Evolutionary conservation across 495 filamentous ascomycete genomes (phyloP), one percentile per base, ranked within the genome.

Genomic region (Annulohypoxylon stygium): DNA sequence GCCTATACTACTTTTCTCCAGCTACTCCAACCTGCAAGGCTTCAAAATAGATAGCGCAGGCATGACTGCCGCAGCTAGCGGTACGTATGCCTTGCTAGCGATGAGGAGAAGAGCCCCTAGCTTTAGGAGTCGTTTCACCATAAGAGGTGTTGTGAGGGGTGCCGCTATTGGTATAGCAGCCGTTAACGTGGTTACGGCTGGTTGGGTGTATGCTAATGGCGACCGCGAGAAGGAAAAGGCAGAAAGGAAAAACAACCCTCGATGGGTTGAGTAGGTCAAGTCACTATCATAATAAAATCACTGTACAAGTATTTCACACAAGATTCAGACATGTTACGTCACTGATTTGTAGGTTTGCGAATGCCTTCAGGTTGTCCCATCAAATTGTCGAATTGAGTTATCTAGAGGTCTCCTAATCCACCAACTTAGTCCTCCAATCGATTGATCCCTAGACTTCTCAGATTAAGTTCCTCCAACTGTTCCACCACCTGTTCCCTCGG

Each of bases 1-100:
- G 37, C 92, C 94, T 0, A 83, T 94, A 64, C 88, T 98, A n/a
- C 85, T 97, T 63, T 94, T 97, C 84, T 88, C 88, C 63, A 92
- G 90, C 82, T 98, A 97, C 81, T 86, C 95, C 50, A 95, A 94
- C 78, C 78, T 97, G 8, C 87, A 88, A 58, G 89, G 88, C 37
- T 94, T 90, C 87, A 90, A 91, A 78, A 90, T 89, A 60, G 96
- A 98, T 73, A 89, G 88, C 57, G 95, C 94, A 0, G 96, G 95
- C 33, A 86, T 94, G 59, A 92, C 89, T 11, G 93, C 92, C 16
- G 93, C 95, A 3, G 97, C 93, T 89, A 93, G 91, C 43, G 93
- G 90, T 3, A 82, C 97, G 20, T 99, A 98, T 79, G 83, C 94
- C 14, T 80, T 98, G 9, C 84, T 95, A 48, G 94, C 93, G 23